These are phyloP conservation scores for Quercus lobata DNA, from an alignment of 331 rosid species.

Conservation along the genomic window DNA sequence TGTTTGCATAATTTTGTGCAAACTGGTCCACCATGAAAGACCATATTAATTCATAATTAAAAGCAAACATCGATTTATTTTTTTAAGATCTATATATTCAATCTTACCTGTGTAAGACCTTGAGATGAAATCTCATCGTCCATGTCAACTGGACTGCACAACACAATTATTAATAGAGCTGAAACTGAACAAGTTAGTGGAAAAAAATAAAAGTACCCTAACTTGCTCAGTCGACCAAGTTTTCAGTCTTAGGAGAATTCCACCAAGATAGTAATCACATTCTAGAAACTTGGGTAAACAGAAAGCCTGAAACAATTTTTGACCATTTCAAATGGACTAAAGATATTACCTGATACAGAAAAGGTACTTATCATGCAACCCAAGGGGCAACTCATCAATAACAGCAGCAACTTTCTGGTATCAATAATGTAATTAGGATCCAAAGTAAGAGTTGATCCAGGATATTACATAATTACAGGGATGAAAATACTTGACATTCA, in stretches of 20 bases:
- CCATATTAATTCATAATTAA: conserved; percentile 21
- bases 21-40: conserved; percentile 46
- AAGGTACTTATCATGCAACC: conserved; percentile 71
- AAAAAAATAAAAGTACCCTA: conserved; percentile 3
- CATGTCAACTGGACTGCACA: conserved; percentile 88
- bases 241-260: conserved; percentile 7
- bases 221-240: conserved; percentile 1
- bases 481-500: conserved; percentile 4
- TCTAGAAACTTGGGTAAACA: not conserved
- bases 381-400: conserved; percentile 64
- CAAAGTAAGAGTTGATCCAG: conserved; percentile 18
- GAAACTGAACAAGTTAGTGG: not conserved
- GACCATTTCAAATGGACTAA: conserved; percentile 12
- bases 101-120: conserved; percentile 81
- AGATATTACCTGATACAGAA: conserved; percentile 67
- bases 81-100: conserved; percentile 10
- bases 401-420: conserved; percentile 75
- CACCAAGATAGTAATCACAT: conserved; percentile 7
- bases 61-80: conserved; percentile 8
- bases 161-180: conserved; percentile 20
- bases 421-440: conserved; percentile 29
- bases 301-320: not conserved
- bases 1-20: conserved; percentile 69
- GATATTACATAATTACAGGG: conserved; percentile 10
- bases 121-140: conserved; percentile 78